Base-by-base conservation (phyloP, 1,284 basidiomycete genomes). In the Cryptococcus hybrid region DNA sequence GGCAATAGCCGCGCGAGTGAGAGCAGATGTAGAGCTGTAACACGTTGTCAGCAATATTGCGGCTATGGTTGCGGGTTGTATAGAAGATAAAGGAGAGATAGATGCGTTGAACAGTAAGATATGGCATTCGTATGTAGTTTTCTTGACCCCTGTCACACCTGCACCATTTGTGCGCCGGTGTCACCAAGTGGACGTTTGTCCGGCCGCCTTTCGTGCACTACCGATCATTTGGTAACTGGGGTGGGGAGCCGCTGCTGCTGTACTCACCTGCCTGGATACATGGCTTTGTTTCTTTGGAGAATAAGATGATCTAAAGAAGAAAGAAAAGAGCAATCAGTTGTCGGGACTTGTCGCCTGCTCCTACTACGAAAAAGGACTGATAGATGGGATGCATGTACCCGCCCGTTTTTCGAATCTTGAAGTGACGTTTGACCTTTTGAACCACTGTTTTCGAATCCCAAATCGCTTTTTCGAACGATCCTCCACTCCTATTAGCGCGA, bases 181-280 rank as follows among this genome's bases (percentile, higher is more conserved):
- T n/a, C 43, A 45, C 13, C 37, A 52, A 46, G 55, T 56, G 55
- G 55, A 56, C 49, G 55, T 56, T n/a, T 36, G 38, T 30, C 30
- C 30, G 30, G 4, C 30, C 12, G 35, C 34, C 7, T 15, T 34
- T 15, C 38, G 24, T 39, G 13, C n/a, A 44, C n/a, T 18, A 12
- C 43, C n/a, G 43, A 3, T 7, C n/a, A 7, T 18, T 18, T 18
- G 18, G 18, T 18, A 18, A 18, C 18, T 18, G 18, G 43, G 43
- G 43, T 7, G 2, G 43, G 3, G 43, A 24, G 13, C n/a, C 24
- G 6, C 30, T 30, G 30, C 30, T 30, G 30, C 30, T 30, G 43
- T 44, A 24, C 43, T 44, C 43, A 44, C 43, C 43, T 44, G n/a
- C n/a, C 43, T 11, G n/a, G n/a, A 24, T 44, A 44, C 43, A 44